These are phyloP conservation scores for Hyphodiscus hymeniophilus DNA, from an alignment of 495 filamentous ascomycete genomes.

Conservation along the genomic window DNA sequence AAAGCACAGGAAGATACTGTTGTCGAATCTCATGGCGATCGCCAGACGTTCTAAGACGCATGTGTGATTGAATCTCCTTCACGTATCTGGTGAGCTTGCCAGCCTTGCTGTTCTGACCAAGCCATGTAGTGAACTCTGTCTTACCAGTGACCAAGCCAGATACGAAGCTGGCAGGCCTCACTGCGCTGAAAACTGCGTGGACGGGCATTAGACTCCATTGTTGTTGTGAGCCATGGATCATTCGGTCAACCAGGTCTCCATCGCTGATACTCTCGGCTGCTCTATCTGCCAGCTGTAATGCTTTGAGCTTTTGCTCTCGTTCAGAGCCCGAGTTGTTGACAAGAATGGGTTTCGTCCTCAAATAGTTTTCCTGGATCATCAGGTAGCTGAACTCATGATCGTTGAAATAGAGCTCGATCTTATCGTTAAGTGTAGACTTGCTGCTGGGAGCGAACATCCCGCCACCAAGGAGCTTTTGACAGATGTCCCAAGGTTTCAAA, in stretches of 20 bases:
- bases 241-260: constrained; percentile 89
- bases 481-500: constrained; percentile 97
- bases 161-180: constrained; percentile 83
- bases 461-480: constrained; percentile 78
- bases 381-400: constrained; percentile 94
- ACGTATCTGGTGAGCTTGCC: constrained; percentile 77
- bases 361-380: constrained; percentile 98
- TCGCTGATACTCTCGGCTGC: constrained; percentile 95
- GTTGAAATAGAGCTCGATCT: constrained; percentile 98
- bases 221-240: constrained; percentile 97
- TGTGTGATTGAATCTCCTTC: constrained; percentile 95
- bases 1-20: constrained; percentile 87
- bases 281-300: constrained; percentile 73
- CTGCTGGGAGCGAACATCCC: constrained; percentile 77
- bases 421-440: constrained; percentile 85
- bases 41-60: constrained; percentile 85
- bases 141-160: constrained; percentile 61
- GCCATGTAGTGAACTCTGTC: constrained; percentile 73
- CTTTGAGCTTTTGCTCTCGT: constrained; percentile 64
- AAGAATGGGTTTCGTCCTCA: constrained; percentile 60
- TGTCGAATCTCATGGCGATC: constrained; percentile 92
- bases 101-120: constrained; percentile 89
- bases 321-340: constrained; percentile 5
- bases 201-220: constrained; percentile 98
- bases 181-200: constrained; percentile 94